Percentiles rank a stretch among this genome's conserved stretches.
Evolutionary conservation across 495 filamentous ascomycete species (phyloP).

Genomic region (Neurospora sp.): DNA sequence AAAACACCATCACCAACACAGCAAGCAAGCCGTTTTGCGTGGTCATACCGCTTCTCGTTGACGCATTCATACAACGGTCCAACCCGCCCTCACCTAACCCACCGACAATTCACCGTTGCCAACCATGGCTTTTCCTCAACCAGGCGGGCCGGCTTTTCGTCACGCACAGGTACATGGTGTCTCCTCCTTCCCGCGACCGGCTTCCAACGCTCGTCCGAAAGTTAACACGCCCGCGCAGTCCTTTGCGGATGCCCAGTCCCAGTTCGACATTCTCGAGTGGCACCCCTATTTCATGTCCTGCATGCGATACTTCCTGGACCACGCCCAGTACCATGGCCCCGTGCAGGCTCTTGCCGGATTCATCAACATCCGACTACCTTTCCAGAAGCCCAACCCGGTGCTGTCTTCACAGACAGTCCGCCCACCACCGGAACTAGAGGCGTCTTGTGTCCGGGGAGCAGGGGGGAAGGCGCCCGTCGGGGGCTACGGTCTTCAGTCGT

Average conservation of each 20-base stretch:
- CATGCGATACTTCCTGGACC: constrained; percentile 85
- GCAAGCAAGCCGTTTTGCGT: not conserved
- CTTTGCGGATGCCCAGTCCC: constrained; percentile 39
- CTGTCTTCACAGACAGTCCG: constrained; percentile 19
- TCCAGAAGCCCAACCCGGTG: constrained; percentile 41
- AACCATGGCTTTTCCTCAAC: constrained; percentile 17
- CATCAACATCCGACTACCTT: constrained; percentile 73
- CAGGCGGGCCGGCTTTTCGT: constrained; percentile 13
- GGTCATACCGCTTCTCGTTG: not conserved
- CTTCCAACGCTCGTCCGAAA: not conserved
- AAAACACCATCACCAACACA: not conserved
- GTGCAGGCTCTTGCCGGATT: constrained; percentile 87
- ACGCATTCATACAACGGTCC: not conserved
- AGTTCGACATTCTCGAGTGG: constrained; percentile 87
- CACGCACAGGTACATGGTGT: constrained; percentile 20
- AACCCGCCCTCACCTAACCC: not conserved
- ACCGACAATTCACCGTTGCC: not conserved
- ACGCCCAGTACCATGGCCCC: constrained; percentile 72
- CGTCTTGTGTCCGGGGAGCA: not conserved
- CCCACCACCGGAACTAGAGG: constrained; percentile 9
- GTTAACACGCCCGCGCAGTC: constrained; percentile 11
- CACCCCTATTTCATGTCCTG: constrained; percentile 87
- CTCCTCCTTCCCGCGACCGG: not conserved
- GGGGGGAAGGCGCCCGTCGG: not conserved
- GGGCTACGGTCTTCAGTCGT: constrained; percentile 6